Base-by-base conservation (phyloP, 2,329 filamentous ascomycete species). In the Raffaelea albimanens region DNA sequence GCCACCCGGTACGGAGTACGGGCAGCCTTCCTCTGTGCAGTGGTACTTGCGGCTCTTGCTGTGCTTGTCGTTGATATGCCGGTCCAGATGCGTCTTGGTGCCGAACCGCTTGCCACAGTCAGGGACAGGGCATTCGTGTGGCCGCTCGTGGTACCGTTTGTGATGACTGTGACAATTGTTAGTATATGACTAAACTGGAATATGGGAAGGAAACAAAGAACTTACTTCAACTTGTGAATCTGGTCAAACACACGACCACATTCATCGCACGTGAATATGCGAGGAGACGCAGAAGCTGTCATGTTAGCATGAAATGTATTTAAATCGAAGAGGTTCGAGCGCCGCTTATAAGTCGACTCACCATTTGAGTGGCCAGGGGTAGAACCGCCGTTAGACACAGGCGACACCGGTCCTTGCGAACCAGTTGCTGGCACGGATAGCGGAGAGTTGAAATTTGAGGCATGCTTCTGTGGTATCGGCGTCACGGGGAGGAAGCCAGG, bases 31-130 rank as follows among this genome's bases (percentile, higher is more conserved):
- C 4, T 76, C 67, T 0, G 69, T 73, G 55, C 77, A 81, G 57
- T 80, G 75, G 48, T 75, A 80, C 50, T 76, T 76, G 58, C 74
- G 75, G 50, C 71, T 75, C 63, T 79, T 78, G 53, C 70, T 68
- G 57, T 81, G 77, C 49, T 77, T 73, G 56, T 80, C 77, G 59
- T 81, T 80, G 58, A 80, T 72, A 55, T 81, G 77, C 10, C 77
- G 74, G 56, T 79, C 74, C 41, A 81, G 64, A 57, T 80, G 77
- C 4, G 77, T 80, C 58, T 78, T 78, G 19, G 77, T 81, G 45
- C 77, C 77, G 49, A 81, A 81, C 20, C 69, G 69, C 57, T 74
- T 78, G 45, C 68, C 70, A 54, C 77, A 81, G 20, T 64, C 65
- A 0, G 65, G 58, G 36, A 66, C 63, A 0, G 60, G 49, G 51